Conservation (phyloP, 1,139 yeast genomes). For the Eremothecium cymbalariae region DNA sequence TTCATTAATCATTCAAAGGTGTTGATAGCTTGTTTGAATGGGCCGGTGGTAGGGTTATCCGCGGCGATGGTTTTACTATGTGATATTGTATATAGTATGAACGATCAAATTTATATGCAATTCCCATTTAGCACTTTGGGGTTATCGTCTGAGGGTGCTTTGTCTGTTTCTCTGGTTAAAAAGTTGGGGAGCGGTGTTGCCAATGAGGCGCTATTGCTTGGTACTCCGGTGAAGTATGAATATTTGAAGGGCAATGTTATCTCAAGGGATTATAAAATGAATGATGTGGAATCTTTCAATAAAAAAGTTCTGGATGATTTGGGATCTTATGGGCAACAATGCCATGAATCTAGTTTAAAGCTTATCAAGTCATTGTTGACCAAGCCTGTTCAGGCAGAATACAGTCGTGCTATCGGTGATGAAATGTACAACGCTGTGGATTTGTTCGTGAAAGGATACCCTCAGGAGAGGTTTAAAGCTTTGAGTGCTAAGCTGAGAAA, state of each 20-base stretch:
- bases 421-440: constrained; percentile 64
- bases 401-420: too few species aligned
- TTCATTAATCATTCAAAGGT: constrained; percentile 68
- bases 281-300: constrained; percentile 55
- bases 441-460: constrained; percentile 66
- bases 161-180: constrained; percentile 58
- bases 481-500: constrained; percentile 48
- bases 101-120: constrained; percentile 53
- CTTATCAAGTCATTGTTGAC: constrained; percentile 54
- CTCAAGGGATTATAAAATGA: constrained; percentile 45
- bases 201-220: constrained; percentile 63
- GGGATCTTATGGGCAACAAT: too few species aligned
- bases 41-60: constrained; percentile 78
- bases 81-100: constrained; percentile 66
- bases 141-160: constrained; percentile 75
- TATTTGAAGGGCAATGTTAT: constrained; percentile 58
- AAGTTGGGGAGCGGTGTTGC: constrained; percentile 71
- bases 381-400: too few species aligned
- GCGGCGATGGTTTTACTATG: constrained; percentile 68
- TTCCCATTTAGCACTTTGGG: constrained; percentile 82
- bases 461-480: constrained; percentile 58
- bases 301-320: constrained; percentile 43
- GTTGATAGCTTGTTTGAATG: constrained; percentile 69
- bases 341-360: too few species aligned
- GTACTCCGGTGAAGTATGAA: constrained; percentile 57